Percentiles rank a stretch among this genome's conserved stretches.
phyloP scores from a whole-genome alignment of 2,329 filamentous ascomycete genomes.

The Xylogone sp. region DNA sequence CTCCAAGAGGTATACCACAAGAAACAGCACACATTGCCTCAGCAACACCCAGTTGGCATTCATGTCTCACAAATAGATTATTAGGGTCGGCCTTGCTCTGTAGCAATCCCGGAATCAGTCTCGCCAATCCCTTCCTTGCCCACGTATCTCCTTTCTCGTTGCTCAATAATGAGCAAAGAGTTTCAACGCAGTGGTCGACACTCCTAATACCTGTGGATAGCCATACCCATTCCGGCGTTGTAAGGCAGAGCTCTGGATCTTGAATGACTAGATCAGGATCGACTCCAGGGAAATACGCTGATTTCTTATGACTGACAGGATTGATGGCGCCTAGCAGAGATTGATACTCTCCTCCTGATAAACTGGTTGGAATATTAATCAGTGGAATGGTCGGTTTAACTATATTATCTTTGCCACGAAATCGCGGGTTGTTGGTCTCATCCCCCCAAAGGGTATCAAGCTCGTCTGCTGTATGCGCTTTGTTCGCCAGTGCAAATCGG shows the following conservation, averaged over 20 bases:
- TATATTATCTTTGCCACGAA: background rate
- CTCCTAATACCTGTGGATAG: slow-evolving; percentile 51
- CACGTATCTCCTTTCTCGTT: slow-evolving; percentile 27
- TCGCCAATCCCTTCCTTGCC: slow-evolving; percentile 34
- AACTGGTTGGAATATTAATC: slow-evolving; percentile 33
- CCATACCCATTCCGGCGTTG: slow-evolving; percentile 49
- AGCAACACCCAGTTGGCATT: slow-evolving; percentile 47
- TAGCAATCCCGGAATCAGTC: slow-evolving; percentile 40
- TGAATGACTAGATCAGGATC: slow-evolving; percentile 48
- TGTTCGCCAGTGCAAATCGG: slow-evolving; percentile 41
- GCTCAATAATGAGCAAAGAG: slow-evolving; percentile 35
- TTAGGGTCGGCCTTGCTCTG: slow-evolving; percentile 30
- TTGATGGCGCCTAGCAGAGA: slow-evolving; percentile 33
- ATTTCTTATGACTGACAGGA: slow-evolving; percentile 2
- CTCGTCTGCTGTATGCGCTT: slow-evolving; percentile 32
- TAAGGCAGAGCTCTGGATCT: slow-evolving; percentile 44
- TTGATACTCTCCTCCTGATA: slow-evolving; percentile 35
- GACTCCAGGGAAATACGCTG: slow-evolving; percentile 23
- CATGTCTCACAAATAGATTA: slow-evolving; percentile 38
- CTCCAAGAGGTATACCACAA: slow-evolving; percentile 33
- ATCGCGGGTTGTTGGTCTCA: slow-evolving; percentile 15
- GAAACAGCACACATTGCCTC: slow-evolving; percentile 44
- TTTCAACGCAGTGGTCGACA: slow-evolving; percentile 55
- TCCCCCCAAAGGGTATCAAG: slow-evolving; percentile 32
- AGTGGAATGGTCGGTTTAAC: slow-evolving; percentile 22